Evolutionary conservation across 1,284 basidiomycete genomes (phyloP), one percentile per base, ranked within the genome.

Genomic region (Coniferiporia sulphurascens): DNA sequence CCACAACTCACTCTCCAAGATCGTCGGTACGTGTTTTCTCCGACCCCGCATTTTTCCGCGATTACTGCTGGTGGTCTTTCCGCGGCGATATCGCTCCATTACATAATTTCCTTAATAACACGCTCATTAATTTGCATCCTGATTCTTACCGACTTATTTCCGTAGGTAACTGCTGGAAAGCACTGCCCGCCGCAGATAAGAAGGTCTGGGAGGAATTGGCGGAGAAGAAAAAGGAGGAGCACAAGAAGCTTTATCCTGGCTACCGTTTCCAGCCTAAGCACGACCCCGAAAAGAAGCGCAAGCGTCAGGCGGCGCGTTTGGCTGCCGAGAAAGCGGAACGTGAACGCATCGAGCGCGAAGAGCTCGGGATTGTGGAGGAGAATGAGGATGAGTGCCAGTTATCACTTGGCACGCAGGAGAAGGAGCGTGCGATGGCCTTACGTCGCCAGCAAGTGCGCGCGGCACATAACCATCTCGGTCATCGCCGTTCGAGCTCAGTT

Each of bases 1-100:
- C 65, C 90, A 94, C 68, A 86, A 86, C 35, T 89, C 88, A 43
- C 70, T 89, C 12, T 85, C 82, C 5, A 86, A 86, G 71, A 88
- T 89, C 64, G 87, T 88, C 53, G 86, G 85, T 85, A 56, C 46
- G 80, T 71, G 22, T 55, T 36, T 17, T 17, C 17, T 34, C 50
- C 36, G 58, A 3, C 56, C 13, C 21, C 27, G 34, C 52, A 43
- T 3, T 38, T 8, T 32, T 15, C 27, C 27, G 27, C 27, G 27
- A 27, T 27, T 27, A 27, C 27, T 27, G 27, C 27, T 27, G 27
- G 27, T 27, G 27, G 2, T 27, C 27, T 27, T 27, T 4, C 15
- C 50, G 15, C 21, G 7, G 35, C 21, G 35, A 21, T 43, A 17
- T 21, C 38, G 36, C 52, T 43, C 35, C 52, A 13, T 43, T 21